Evolutionary conservation across 768 basidiomycete genomes (phyloP).

Genomic region (Pisolithus sp.): DNA sequence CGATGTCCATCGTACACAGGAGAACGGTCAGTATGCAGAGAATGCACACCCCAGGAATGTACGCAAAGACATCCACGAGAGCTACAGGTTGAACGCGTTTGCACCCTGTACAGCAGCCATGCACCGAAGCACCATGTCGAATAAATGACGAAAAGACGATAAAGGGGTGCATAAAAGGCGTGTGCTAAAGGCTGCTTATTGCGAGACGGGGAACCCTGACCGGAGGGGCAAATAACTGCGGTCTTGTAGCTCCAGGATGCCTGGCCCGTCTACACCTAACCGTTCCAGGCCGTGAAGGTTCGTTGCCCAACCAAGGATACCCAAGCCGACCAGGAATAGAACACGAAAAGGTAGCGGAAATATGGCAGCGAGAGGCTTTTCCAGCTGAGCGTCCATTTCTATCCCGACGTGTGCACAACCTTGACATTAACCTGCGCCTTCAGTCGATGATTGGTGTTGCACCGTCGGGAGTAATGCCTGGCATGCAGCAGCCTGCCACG

Average conservation of each 20-base stretch:
- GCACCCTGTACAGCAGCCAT: constrained; percentile 63
- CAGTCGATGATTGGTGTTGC: too few relatives aligned
- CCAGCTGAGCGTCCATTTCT: constrained; percentile 32
- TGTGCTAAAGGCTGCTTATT: constrained; percentile 19
- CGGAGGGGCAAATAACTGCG: constrained; percentile 13
- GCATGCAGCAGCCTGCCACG: not conserved
- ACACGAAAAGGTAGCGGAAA: constrained; percentile 94
- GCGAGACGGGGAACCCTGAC: constrained; percentile 13
- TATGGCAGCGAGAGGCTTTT: constrained; percentile 43
- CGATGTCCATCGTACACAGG: constrained; percentile 60
- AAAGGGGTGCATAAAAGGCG: constrained; percentile 52
- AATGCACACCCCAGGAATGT: constrained; percentile 64
- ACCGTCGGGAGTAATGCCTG: too few relatives aligned
- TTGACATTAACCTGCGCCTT: not conserved
- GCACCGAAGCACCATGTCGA: constrained; percentile 51
- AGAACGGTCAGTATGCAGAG: constrained; percentile 51
- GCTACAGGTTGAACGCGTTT: constrained; percentile 50
- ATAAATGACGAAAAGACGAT: constrained; percentile 62
- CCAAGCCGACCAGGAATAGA: constrained; percentile 69
- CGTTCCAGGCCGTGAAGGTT: constrained; percentile 82
- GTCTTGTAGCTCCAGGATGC: constrained; percentile 56
- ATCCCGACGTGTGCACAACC: constrained; percentile 1
- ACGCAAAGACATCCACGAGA: constrained; percentile 70
- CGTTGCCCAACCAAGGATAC: constrained; percentile 85
- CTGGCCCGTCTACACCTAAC: constrained; percentile 66